A percentile compares a stretch with the other conserved stretches of the same genome.
These are phyloP conservation scores for Colletotrichum viniferum DNA, from an alignment of 2,329 filamentous ascomycete species.

Conservation along the genomic window DNA sequence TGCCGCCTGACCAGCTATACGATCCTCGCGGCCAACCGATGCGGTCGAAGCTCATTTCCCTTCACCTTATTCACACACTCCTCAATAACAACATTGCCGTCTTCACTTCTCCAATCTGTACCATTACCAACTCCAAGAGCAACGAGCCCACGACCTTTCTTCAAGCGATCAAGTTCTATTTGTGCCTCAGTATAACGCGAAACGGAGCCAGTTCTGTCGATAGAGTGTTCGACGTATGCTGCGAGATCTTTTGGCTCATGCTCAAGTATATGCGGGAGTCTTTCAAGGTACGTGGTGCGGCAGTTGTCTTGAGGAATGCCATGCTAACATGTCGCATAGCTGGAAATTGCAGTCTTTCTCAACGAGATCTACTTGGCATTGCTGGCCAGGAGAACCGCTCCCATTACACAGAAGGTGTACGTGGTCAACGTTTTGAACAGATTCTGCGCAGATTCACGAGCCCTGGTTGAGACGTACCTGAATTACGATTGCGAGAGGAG, in stretches of 20 bases:
- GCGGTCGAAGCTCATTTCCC: constrained; percentile 93
- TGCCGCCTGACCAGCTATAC: constrained; percentile 88
- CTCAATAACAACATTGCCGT: constrained; percentile 92
- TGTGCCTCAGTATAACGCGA: constrained; percentile 91
- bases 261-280: constrained; percentile 90
- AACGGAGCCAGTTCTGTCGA: constrained; percentile 95
- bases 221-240: constrained; percentile 91
- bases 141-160: constrained; percentile 89
- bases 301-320: neutral
- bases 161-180: constrained; percentile 94
- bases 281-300: constrained; percentile 71
- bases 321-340: constrained; percentile 54
- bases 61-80: constrained; percentile 94
- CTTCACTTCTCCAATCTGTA: constrained; percentile 90
- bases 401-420: constrained; percentile 88
- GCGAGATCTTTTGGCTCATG: constrained; percentile 98
- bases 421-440: constrained; percentile 87
- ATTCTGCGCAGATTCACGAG: constrained; percentile 83
- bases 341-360: constrained; percentile 96
- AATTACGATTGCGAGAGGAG: constrained; percentile 98
- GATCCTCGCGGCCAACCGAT: constrained; percentile 94
- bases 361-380: constrained; percentile 97
- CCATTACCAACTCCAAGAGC: constrained; percentile 88
- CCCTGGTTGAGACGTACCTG: constrained; percentile 91
- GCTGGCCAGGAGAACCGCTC: constrained; percentile 84